These are phyloP conservation scores for Arabis alpina DNA, from an alignment of 345 rosid species.

Conservation along the genomic window DNA sequence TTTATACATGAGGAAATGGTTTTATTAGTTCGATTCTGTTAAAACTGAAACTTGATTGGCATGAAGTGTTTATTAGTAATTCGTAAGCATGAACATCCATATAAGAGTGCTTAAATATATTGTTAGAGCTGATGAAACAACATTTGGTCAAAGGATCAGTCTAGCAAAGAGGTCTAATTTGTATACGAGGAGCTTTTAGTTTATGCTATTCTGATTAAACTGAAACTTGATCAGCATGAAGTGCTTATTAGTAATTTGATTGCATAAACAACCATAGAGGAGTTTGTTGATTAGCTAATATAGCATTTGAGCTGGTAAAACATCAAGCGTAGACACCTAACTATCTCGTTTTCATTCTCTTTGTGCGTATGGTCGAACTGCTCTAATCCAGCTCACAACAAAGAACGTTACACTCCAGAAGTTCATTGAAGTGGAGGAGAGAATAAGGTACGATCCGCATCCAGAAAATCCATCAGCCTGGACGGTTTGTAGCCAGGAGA, in stretches of 20 bases:
- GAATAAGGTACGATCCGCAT: slow-evolving; percentile 80
- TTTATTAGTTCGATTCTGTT: neutral
- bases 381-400: slow-evolving; percentile 58
- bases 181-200: neutral
- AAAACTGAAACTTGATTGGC: neutral
- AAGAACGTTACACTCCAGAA: slow-evolving; percentile 86
- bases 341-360: slow-evolving; percentile 3
- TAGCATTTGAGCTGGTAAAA: slow-evolving; percentile 11
- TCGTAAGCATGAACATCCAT: too few species aligned
- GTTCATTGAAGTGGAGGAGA: slow-evolving; percentile 93
- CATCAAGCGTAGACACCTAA: neutral
- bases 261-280: neutral
- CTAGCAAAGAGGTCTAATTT: neutral
- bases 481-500: slow-evolving; percentile 89
- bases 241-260: neutral
- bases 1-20: neutral
- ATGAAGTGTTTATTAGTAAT: too few species aligned
- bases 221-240: neutral
- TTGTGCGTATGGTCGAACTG: neutral
- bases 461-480: slow-evolving; percentile 78
- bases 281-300: neutral
- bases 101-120: too few species aligned
- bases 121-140: too few species aligned
- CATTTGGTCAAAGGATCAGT: too few species aligned
- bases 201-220: neutral